Conservation (phyloP, 129 eudicot genomes). For the Flaveria brownii region DNA sequence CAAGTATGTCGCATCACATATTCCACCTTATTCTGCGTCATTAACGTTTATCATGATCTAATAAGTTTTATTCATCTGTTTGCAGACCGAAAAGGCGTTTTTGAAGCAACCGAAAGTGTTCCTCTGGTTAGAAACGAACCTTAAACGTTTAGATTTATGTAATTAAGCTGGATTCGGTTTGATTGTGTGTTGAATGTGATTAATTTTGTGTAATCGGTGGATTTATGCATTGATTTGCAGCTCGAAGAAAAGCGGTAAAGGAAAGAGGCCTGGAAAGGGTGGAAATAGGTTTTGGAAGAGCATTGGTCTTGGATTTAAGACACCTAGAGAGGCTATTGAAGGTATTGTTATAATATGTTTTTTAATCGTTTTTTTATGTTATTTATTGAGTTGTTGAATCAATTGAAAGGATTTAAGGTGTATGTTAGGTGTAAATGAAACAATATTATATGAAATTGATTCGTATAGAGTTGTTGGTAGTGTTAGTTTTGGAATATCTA, state of each 20-base stretch:
- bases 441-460: neutral
- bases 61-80: neutral
- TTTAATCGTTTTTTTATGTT: too few relatives aligned
- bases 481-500: neutral
- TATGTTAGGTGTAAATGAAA: neutral
- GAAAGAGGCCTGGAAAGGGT: slow-evolving; percentile 65
- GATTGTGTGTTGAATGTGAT: neutral
- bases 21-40: neutral
- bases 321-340: slow-evolving; percentile 65
- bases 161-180: neutral
- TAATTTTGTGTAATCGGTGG: neutral
- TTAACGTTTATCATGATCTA: neutral
- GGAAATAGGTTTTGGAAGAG: slow-evolving; percentile 56
- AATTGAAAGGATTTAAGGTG: neutral
- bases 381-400: neutral
- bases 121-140: slow-evolving; percentile 33
- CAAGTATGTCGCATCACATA: slow-evolving; percentile 26
- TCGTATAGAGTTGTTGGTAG: neutral
- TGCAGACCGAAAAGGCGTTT: slow-evolving; percentile 53
- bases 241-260: slow-evolving; percentile 56
- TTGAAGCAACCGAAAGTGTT: slow-evolving; percentile 57
- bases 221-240: slow-evolving; percentile 15
- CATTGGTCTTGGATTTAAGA: slow-evolving; percentile 59
- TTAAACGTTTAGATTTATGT: neutral
- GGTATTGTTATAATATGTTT: slow-evolving; percentile 22